Percentiles rank a stretch among this genome's conserved stretches.
phyloP scores from a whole-genome alignment of 108 stramenopile species.

The Nannochloropsis gaditana region DNA sequence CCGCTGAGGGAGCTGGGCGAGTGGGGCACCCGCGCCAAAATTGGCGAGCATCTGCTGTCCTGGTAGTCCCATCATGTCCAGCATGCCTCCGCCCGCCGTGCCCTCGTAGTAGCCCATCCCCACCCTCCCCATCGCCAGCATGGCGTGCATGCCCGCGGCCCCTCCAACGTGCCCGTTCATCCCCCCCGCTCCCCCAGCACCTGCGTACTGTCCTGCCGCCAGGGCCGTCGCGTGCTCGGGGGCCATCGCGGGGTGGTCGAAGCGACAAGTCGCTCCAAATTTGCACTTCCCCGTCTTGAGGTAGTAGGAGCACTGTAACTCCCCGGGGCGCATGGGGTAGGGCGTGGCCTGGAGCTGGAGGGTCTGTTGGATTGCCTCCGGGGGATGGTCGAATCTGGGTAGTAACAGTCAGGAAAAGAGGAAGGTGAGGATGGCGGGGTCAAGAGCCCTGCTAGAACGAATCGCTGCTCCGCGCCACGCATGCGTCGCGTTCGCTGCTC shows the following conservation, averaged over 20 bases:
- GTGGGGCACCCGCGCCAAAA: slow-evolving; percentile 12
- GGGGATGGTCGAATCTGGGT: neutral
- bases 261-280: slow-evolving; percentile 82
- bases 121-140: neutral
- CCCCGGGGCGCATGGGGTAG: slow-evolving; percentile 72
- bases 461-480: too few species aligned
- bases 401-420: neutral
- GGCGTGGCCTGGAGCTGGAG: slow-evolving; percentile 45
- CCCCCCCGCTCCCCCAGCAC: neutral
- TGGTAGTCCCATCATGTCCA: neutral
- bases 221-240: neutral
- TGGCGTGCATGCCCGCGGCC: neutral
- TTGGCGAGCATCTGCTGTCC: neutral
- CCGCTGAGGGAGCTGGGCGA: slow-evolving; percentile 62
- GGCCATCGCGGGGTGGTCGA: slow-evolving; percentile 69
- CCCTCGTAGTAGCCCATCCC: neutral
- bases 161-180: neutral
- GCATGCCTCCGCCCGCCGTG: neutral
- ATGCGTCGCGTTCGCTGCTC: too few species aligned
- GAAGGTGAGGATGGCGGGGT: neutral
- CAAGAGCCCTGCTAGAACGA: too few species aligned
- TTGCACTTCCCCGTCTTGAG: slow-evolving; percentile 86
- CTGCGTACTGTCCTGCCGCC: neutral
- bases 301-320: slow-evolving; percentile 78
- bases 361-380: neutral